Conservation (phyloP, 805 yeast genomes). For the Candida xyloterini region DNA sequence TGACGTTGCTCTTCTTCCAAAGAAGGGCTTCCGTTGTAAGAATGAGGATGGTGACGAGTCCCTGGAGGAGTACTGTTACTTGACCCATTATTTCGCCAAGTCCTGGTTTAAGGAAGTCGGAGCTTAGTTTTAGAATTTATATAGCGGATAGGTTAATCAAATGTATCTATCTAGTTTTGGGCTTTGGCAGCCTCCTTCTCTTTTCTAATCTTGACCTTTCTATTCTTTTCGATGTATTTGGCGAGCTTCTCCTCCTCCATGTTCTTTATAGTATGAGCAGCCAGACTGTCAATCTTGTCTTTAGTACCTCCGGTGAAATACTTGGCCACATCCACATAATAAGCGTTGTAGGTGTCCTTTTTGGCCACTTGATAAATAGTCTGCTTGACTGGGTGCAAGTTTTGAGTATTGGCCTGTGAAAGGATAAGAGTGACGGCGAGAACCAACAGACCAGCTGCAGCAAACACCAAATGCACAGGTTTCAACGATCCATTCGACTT, state of each 20-base stretch:
- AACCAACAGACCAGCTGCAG: conserved; percentile 11
- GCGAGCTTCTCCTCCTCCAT: conserved; percentile 13
- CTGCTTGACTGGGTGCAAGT: conserved; percentile 6
- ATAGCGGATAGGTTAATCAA: too few species aligned
- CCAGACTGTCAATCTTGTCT: background rate
- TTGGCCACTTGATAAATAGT: background rate
- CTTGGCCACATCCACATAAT: conserved; percentile 7
- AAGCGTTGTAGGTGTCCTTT: conserved; percentile 2
- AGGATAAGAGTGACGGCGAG: conserved; percentile 5
- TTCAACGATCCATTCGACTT: conserved; percentile 2
- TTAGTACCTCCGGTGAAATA: conserved; percentile 6
- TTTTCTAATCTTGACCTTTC: conserved; percentile 1
- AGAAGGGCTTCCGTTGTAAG: conserved; percentile 17
- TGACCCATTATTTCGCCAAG: conserved; percentile 20
- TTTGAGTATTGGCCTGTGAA: conserved; percentile 4
- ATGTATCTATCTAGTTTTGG: background rate
- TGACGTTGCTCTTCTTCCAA: conserved; percentile 22
- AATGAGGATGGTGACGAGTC: conserved; percentile 26
- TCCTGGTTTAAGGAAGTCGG: conserved; percentile 18
- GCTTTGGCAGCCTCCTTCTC: conserved; percentile 8
- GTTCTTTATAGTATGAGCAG: conserved; percentile 1
- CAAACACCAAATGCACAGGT: conserved; percentile 7
- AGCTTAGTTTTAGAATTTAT: too few species aligned
- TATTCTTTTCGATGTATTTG: conserved; percentile 11
- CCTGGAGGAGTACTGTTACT: conserved; percentile 25